A percentile compares a stretch with the other conserved stretches of the same genome.
Evolutionary conservation across 2,329 filamentous ascomycete species (phyloP).

Genomic region (Conoideocrella luteorostrata): DNA sequence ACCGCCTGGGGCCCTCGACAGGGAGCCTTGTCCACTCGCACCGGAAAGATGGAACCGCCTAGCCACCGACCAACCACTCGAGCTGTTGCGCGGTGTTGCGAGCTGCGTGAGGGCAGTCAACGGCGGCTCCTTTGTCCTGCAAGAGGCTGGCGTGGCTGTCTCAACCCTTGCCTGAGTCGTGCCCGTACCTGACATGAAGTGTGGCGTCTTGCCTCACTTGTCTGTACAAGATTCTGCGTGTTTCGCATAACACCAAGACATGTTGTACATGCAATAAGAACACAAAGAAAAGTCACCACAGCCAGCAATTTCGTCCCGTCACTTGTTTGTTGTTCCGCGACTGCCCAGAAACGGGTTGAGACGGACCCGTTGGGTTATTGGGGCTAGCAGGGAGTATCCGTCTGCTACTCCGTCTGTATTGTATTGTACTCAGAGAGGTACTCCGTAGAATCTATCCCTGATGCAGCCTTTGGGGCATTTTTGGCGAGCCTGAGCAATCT

Average conservation of each 20-base stretch:
- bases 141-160: background rate
- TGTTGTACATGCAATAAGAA: no score
- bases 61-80: background rate
- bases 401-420: no score
- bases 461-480: slow-evolving; percentile 1
- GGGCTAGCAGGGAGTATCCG: no score
- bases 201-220: background rate
- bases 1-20: background rate
- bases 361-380: no score
- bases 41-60: no score
- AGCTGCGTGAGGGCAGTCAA: no score
- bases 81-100: no score
- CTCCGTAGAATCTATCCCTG: background rate
- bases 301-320: no score
- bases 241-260: background rate
- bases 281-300: no score
- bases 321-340: no score
- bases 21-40: background rate
- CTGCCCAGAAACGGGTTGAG: no score
- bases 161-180: background rate
- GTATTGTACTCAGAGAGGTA: no score
- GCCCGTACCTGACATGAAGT: background rate
- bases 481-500: slow-evolving; percentile 6
- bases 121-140: background rate
- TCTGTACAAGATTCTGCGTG: background rate